A percentile compares a stretch with the other conserved stretches of the same genome.
Evolutionary conservation across 176 grass and related monocot species (phyloP).

Genomic region (Rhynchospora pubera): DNA sequence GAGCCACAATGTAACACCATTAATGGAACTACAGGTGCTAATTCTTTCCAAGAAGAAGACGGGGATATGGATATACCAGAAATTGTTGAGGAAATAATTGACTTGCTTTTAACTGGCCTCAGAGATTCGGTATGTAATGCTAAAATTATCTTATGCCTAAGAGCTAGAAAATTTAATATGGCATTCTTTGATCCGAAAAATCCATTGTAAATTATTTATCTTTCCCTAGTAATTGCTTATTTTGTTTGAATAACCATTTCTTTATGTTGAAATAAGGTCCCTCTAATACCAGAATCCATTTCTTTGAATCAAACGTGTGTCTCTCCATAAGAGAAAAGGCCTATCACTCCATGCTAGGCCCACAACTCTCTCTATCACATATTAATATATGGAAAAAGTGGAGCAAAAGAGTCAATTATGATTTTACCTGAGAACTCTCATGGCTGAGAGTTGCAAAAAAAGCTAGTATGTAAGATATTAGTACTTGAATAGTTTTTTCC

Average conservation of each 20-base stretch:
- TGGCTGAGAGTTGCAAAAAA: neutral
- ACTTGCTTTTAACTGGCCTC: constrained; percentile 77
- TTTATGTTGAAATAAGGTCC: constrained; percentile 1
- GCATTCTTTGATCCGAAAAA: neutral
- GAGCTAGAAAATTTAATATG: neutral
- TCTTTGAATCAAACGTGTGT: neutral
- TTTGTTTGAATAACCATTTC: neutral
- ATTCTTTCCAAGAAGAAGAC: constrained; percentile 31
- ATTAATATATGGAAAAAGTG: neutral
- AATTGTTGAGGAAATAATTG: constrained; percentile 79
- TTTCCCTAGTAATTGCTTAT: neutral
- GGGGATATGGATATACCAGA: constrained; percentile 95
- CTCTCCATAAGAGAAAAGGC: neutral
- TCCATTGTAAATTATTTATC: neutral
- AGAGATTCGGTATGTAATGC: constrained; percentile 76
- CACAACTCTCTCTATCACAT: neutral
- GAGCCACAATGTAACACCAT: constrained; percentile 22
- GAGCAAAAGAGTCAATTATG: neutral
- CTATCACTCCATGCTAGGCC: neutral
- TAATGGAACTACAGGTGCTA: constrained; percentile 24
- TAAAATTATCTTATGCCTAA: neutral
- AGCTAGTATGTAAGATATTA: neutral
- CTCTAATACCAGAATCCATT: neutral
- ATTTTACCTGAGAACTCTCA: neutral
- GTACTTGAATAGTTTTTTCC: neutral